phyloP scores from a whole-genome alignment of 2,329 filamentous ascomycete genomes.

The Zopfia rhizophila region DNA sequence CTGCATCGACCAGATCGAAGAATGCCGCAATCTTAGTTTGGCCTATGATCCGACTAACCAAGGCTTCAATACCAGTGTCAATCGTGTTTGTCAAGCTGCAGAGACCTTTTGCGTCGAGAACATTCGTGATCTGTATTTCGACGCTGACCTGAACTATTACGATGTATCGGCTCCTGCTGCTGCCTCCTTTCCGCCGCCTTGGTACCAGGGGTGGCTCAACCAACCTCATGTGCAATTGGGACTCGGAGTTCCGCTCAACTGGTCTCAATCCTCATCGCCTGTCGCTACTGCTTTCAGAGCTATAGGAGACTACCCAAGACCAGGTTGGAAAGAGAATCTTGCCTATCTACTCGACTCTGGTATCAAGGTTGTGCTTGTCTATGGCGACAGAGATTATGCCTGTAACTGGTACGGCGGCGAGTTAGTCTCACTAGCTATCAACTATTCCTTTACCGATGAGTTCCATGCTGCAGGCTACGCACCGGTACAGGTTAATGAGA shows the following conservation, averaged over 20 bases:
- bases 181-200: constrained; percentile 53
- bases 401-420: constrained; percentile 79
- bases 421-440: constrained; percentile 70
- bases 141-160: constrained; percentile 63
- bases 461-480: constrained; percentile 78
- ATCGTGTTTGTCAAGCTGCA: constrained; percentile 56
- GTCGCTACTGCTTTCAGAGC: constrained; percentile 60
- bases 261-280: constrained; percentile 54
- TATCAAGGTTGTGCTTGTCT: constrained; percentile 44
- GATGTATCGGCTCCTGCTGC: constrained; percentile 64
- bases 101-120: constrained; percentile 57
- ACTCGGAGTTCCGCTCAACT: constrained; percentile 70
- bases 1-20: constrained; percentile 63
- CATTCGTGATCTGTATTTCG: constrained; percentile 58
- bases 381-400: constrained; percentile 54
- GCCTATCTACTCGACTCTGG: constrained; percentile 64
- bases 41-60: constrained; percentile 62
- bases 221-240: constrained; percentile 66
- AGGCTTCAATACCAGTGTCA: constrained; percentile 50
- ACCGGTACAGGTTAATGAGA: constrained; percentile 74
- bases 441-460: constrained; percentile 59
- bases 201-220: constrained; percentile 67
- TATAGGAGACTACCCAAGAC: constrained; percentile 61
- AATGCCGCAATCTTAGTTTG: constrained; percentile 61
- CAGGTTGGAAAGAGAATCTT: constrained; percentile 60